These are phyloP conservation scores for Spatholobus suberectus DNA, from an alignment of 306 rosid species.

Conservation along the genomic window DNA sequence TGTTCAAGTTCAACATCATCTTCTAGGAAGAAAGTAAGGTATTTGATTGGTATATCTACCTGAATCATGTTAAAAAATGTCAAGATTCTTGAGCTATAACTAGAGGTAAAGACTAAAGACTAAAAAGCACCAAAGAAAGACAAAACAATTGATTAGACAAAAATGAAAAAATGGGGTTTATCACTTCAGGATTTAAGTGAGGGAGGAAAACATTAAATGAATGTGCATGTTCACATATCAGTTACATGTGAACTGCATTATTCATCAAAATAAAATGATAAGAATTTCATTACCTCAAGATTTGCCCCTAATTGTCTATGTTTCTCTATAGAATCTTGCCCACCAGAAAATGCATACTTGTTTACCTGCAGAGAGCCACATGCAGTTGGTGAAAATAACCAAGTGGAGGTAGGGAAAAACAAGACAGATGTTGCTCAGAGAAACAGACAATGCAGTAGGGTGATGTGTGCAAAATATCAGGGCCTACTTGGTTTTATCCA, in stretches of 20 bases:
- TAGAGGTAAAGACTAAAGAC: not conserved
- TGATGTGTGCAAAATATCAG: not conserved
- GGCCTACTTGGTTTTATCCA: not conserved
- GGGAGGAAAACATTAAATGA: not conserved
- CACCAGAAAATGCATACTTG: constrained; percentile 89
- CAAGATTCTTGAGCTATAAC: constrained; percentile 29
- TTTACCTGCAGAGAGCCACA: constrained; percentile 67
- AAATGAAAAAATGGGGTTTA: constrained; percentile 5
- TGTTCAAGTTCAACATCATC: constrained; percentile 81
- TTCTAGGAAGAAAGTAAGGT: constrained; percentile 83
- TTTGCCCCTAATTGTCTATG: constrained; percentile 88
- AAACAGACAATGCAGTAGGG: not conserved
- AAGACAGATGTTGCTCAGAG: not conserved
- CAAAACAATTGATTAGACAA: not conserved
- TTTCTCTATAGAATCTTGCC: constrained; percentile 90
- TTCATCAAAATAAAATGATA: constrained; percentile 25
- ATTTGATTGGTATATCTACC: constrained; percentile 95
- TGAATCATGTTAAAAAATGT: constrained; percentile 43
- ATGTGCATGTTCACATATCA: not conserved
- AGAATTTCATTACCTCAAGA: constrained; percentile 68
- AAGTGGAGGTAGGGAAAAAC: not conserved
- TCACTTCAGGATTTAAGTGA: not conserved
- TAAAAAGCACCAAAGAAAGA: not conserved
- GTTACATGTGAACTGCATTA: constrained; percentile 7
- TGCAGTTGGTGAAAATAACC: not conserved